phyloP scores from a whole-genome alignment of 2,329 filamentous ascomycete genomes.

The Exophiala oligosperma region DNA sequence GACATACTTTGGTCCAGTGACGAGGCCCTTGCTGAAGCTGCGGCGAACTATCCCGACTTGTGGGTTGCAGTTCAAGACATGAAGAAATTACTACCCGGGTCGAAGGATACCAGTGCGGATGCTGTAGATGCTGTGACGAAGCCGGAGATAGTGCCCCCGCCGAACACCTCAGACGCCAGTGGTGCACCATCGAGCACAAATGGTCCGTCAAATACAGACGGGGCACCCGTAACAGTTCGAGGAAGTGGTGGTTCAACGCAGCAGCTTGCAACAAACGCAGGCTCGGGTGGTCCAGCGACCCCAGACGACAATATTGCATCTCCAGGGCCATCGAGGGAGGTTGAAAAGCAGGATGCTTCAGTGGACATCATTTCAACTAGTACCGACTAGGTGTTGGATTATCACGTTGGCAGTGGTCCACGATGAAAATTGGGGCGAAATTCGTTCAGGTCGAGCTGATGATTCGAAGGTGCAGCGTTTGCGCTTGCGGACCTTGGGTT shows the following conservation, averaged over 20 bases:
- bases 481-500: too few relatives aligned
- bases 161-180: not conserved
- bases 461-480: too few relatives aligned
- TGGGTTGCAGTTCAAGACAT: not conserved
- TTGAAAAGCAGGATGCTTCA: not conserved
- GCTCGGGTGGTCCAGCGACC: too few relatives aligned
- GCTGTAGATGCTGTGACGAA: not conserved
- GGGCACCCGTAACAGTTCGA: too few relatives aligned
- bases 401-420: too few relatives aligned
- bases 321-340: not conserved
- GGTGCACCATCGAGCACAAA: not conserved
- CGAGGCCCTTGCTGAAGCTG: slow-evolving; percentile 4
- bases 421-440: too few relatives aligned
- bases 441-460: too few relatives aligned
- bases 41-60: not conserved
- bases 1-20: slow-evolving; percentile 2
- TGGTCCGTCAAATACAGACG: too few relatives aligned
- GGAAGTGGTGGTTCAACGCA: too few relatives aligned
- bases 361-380: not conserved
- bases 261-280: too few relatives aligned
- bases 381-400: not conserved
- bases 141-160: not conserved
- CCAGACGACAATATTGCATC: not conserved
- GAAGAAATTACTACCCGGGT: not conserved
- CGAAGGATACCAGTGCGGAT: not conserved